phyloP scores from a whole-genome alignment of 495 filamentous ascomycete species.

The Evernia prunastri region DNA sequence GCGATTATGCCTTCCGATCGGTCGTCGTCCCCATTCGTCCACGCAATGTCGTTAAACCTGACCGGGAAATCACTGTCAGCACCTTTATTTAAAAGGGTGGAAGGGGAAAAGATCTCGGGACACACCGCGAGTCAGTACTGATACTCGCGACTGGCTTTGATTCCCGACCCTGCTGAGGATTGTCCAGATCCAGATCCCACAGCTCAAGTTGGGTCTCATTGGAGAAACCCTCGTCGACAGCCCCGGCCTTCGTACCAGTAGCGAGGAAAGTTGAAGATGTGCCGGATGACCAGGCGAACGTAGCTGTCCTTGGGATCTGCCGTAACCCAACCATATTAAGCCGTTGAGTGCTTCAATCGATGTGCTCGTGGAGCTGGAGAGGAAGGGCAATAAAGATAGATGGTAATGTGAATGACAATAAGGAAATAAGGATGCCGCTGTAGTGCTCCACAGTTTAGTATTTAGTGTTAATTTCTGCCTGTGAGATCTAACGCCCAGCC shows the following conservation, averaged over 20 bases:
- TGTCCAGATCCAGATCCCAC: constrained; percentile 84
- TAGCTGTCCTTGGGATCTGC: constrained; percentile 92
- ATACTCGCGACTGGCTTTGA: constrained; percentile 79
- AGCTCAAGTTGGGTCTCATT: constrained; percentile 94
- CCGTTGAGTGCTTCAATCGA: constrained; percentile 23
- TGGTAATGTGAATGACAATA: not conserved
- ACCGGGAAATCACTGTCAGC: not conserved
- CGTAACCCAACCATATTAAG: constrained; percentile 84
- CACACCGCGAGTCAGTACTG: constrained; percentile 79
- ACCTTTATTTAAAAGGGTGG: not conserved
- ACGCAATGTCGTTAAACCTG: constrained; percentile 96
- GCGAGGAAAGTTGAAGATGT: constrained; percentile 70
- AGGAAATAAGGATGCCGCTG: not conserved
- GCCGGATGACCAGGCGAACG: constrained; percentile 92
- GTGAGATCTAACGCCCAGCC: not conserved
- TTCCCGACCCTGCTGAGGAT: constrained; percentile 66
- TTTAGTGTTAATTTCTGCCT: not conserved
- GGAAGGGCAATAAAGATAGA: not conserved
- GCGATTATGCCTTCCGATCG: constrained; percentile 81
- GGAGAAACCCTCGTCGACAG: constrained; percentile 94
- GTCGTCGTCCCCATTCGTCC: constrained; percentile 72
- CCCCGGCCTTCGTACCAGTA: constrained; percentile 91
- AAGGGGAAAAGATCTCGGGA: not conserved
- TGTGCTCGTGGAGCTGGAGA: constrained; percentile 13
- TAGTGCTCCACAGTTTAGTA: not conserved